Base-by-base conservation (phyloP, 2,329 filamentous ascomycete genomes). In the Cladosporium velox region DNA sequence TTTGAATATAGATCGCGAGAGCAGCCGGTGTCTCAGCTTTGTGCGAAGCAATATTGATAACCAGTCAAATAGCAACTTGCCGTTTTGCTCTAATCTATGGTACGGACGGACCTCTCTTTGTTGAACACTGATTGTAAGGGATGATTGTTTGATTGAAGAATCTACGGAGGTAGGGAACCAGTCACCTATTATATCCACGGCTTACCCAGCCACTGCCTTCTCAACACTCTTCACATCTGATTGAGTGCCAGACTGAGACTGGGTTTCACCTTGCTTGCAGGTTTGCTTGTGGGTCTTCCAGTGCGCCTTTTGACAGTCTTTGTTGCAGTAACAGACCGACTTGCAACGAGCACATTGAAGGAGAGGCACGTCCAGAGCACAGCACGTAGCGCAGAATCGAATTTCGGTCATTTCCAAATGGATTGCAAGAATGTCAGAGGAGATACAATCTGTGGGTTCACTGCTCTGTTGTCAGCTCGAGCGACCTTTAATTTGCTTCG, bases 241-340 rank as follows among this genome's bases (percentile, higher is more conserved):
- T 28, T 47, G 26, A 49, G 58, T 26, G 32, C 32, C 21, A 10
- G 55, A 41, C 7, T 18, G 34, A 15, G 55, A 15, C 7, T 24
- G 8, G 34, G 6, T 24, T 4, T 18, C 32, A 15, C 18, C 35
- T 59, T 41, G 55, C 4, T 11, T 24, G 32, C 55, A 35, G 32
- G 12, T 41, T 10, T 38, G 75, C 68, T 79, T 77, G 72, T 79
- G 76, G 1, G 26, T 57, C 59, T 76, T 76, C 72, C 72, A 77
- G 62, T 77, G 68, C 26, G 71, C 68, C 32, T 72, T 75, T 62
- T 79, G 76, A 65, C 76, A 79, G 18, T 74, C 72, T 57, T 70
- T 71, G 49, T 68, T 66, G 62, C 77, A 79, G 70, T 78, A 79
- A n/a, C 28, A 55, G 30, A 69, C 68, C 0, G 68, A 67, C 24